These are phyloP conservation scores for Berkeleyomyces basicola DNA, from an alignment of 2,329 filamentous ascomycete species.

Conservation along the genomic window DNA sequence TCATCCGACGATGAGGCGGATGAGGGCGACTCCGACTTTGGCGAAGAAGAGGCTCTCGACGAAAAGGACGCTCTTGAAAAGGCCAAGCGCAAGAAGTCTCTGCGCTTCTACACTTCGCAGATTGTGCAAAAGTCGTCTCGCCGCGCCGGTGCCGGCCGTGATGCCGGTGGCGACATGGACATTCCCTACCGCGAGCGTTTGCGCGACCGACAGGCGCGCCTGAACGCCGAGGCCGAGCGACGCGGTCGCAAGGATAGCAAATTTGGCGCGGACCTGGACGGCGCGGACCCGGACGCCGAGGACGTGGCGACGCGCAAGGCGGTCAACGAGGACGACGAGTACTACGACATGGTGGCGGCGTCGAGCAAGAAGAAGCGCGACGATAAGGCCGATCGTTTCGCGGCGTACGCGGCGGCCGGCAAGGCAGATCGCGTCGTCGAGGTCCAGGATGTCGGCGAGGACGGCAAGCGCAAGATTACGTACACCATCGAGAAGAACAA, in stretches of 20 bases:
- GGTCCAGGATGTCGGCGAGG: constrained; percentile 53
- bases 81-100: constrained; percentile 71
- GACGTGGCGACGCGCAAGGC: constrained; percentile 21
- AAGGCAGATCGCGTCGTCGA: constrained; percentile 48
- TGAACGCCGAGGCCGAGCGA: constrained; percentile 77
- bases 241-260: constrained; percentile 52
- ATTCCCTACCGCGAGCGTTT: constrained; percentile 80
- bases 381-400: constrained; percentile 46
- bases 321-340: constrained; percentile 58
- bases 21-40: constrained; percentile 72
- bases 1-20: constrained; percentile 24
- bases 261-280: constrained; percentile 48
- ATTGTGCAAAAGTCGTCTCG: constrained; percentile 90
- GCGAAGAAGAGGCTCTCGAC: constrained; percentile 70
- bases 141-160: constrained; percentile 53
- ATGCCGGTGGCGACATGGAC: constrained; percentile 64
- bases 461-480: constrained; percentile 82
- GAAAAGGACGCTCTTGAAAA: constrained; percentile 72
- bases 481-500: constrained; percentile 98
- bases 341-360: constrained; percentile 77
- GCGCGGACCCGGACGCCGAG: constrained; percentile 30
- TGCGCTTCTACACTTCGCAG: constrained; percentile 96
- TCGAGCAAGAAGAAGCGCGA: constrained; percentile 52
- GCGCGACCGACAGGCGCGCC: constrained; percentile 65
- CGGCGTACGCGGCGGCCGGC: constrained; percentile 41